A percentile compares a stretch with the other conserved stretches of the same genome.
phyloP scores from a whole-genome alignment of 805 yeast genomes.

The Cyberlindnera suaveolens region DNA sequence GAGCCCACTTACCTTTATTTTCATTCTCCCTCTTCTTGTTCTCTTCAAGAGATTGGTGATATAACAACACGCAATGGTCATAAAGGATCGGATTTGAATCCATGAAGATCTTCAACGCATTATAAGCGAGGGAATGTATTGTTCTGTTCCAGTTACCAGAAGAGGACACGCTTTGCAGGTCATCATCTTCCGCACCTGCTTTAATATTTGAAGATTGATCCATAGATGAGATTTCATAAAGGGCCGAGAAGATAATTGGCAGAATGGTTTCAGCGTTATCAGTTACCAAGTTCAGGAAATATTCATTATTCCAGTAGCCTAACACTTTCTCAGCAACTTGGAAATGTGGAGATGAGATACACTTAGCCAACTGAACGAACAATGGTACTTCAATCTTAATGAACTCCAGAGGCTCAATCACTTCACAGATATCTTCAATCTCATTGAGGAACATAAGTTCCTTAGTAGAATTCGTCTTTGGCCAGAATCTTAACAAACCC shows the following conservation, averaged over 20 bases:
- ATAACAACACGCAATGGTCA: constrained; percentile 86
- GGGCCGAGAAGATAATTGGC: constrained; percentile 85
- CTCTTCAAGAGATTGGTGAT: constrained; percentile 73
- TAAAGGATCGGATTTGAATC: constrained; percentile 87
- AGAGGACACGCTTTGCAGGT: constrained; percentile 18
- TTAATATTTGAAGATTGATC: constrained; percentile 18
- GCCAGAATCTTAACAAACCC: constrained; percentile 94
- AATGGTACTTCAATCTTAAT: constrained; percentile 87
- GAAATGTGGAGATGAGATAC: constrained; percentile 92
- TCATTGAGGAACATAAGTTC: constrained; percentile 95
- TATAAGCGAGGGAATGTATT: constrained; percentile 83
- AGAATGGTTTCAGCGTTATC: constrained; percentile 89
- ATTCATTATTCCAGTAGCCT: constrained; percentile 92
- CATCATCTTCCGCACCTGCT: constrained; percentile 11
- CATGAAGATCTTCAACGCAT: constrained; percentile 83
- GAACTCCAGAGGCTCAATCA: constrained; percentile 90
- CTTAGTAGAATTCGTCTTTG: constrained; percentile 89
- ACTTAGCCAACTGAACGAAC: constrained; percentile 88
- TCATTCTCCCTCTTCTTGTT: constrained; percentile 58
- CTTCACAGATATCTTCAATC: constrained; percentile 94
- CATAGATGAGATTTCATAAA: constrained; percentile 67
- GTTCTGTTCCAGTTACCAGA: constrained; percentile 88
- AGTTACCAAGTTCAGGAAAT: constrained; percentile 81
- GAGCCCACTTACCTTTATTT: constrained; percentile 65
- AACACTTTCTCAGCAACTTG: constrained; percentile 95